Base-by-base conservation (phyloP, 2,329 filamentous ascomycete species). In the Pestalotiopsis sp. region DNA sequence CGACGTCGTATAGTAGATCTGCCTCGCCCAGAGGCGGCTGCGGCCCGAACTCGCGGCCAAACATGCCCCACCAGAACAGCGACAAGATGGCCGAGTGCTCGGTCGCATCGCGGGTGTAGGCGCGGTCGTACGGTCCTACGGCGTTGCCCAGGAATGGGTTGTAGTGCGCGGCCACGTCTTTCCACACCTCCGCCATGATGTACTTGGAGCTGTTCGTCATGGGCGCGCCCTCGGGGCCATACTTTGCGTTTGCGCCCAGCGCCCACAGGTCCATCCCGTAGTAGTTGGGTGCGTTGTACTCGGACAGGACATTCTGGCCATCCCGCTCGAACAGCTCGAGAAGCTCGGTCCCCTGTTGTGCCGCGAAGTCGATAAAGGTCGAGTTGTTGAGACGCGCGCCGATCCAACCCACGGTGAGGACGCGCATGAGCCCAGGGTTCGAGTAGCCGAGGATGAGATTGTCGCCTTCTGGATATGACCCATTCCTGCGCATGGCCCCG, bases 21-120 rank as follows among this genome's bases (percentile, higher is more conserved):
- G 73, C 67, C 39, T 84, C 80, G 6, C 78, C 75, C 65, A 79
- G 79, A 41, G 76, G 77, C 2, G 81, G 79, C 31, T 80, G 75
- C 0, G 80, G 80, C 0, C 80, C 80, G 60, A 77, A 78, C 3
- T 79, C 78, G 56, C 80, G 77, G 0, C 82, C 83, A 65, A 78
- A 83, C 11, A 84, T 71, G 4, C 80, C 79, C 82, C 83, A 84
- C 75, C 78, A 82, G 70, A 79, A 83, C 66, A 82, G 73, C 12
- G 78, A 78, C n/a, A 83, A 70, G 52, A 83, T 80, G 0, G 81
- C 75, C 1, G 79, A 80, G 69, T 84, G 80, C 4, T 74, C 74
- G 1, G 80, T 80, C 70, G 80, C 80, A 68, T 82, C 80, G n/a
- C 79, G 74, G 3, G 78, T 80, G 71, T 81, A 81, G 6, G 79